phyloP scores from a whole-genome alignment of 1,284 basidiomycete genomes.

The Trichosporon asahii region DNA sequence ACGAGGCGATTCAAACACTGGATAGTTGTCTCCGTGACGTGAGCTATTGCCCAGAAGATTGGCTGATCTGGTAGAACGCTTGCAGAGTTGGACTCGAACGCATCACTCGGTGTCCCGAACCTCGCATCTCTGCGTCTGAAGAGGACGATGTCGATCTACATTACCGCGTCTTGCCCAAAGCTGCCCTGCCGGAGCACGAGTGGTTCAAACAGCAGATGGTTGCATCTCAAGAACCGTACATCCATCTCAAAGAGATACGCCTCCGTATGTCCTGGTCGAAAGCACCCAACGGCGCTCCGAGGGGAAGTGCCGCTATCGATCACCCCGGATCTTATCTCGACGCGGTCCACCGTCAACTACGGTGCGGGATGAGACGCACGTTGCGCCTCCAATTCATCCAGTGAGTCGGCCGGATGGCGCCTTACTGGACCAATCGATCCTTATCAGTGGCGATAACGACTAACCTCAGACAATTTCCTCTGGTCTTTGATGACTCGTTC shows the following conservation, averaged over 20 bases:
- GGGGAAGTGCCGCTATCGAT: neutral
- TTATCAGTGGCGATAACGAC: slow-evolving; percentile 1
- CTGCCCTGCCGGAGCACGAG: neutral
- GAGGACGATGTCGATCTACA: neutral
- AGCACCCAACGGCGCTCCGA: neutral
- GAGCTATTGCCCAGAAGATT: neutral
- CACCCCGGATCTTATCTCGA: no score
- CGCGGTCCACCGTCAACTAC: slow-evolving; percentile 18
- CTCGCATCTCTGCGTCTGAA: neutral
- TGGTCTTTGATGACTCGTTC: slow-evolving; percentile 27
- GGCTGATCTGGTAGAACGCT: neutral
- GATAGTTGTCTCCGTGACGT: neutral
- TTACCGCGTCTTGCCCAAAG: neutral
- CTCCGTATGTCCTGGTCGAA: neutral
- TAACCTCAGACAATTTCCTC: slow-evolving; percentile 32
- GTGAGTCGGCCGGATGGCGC: slow-evolving; percentile 14
- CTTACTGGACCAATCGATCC: neutral
- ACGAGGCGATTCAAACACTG: neutral
- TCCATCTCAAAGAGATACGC: neutral
- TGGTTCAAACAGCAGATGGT: neutral
- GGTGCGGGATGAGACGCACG: slow-evolving; percentile 21
- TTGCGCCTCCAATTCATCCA: slow-evolving; percentile 27
- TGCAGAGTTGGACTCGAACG: neutral
- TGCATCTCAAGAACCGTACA: neutral
- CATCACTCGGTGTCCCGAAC: neutral